Evolutionary conservation across 257 asterid genomes (phyloP), one percentile per base, ranked within the genome.

Genomic region (Solanum verrucosum): DNA sequence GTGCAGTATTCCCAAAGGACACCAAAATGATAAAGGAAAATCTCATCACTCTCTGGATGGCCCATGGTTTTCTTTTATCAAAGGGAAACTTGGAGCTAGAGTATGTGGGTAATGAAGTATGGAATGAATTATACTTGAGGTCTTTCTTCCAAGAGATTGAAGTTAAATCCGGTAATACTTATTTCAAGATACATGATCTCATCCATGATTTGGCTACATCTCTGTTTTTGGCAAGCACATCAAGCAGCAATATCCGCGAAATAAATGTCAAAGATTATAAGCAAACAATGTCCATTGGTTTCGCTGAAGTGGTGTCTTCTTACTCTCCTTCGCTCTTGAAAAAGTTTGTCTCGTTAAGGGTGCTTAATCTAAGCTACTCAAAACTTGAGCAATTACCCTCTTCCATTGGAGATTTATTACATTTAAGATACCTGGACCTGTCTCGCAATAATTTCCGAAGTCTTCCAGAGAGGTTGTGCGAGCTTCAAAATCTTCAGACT

Each of bases 1-100:
- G 90, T 85, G 86, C 92, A 9, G 68, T 89, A 14, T 91, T 88
- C 67, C 91, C 88, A 0, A 91, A 90, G 70, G 89, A 87, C 52
- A n/a, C 59, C 23, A 10, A 4, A 12, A 74, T 91, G 35, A 13
- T 23, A 3, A 88, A 40, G 77, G 83, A 88, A 21, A 87, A 84
- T 34, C 4, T 90, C 73, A 87, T 91, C n/a, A 60, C 3, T 60
- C 70, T 71, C 0, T 91, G 92, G 93, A 88, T 89, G 52, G 87
- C 91, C 40, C 90, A 88, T 34, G 91, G 91, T 5, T 89, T 83
- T 83, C 84, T 91, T 74, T 89, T 87, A 68, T 68, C 92, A 18
- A 77, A 38, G 3, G 87, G 86, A 65, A 70, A 29, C 37, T 18
- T 23, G 7, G 89, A 91, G 34, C 87, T 49, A 68, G 89, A 91